Percentiles rank a stretch among this genome's conserved stretches.
phyloP scores from a whole-genome alignment of 2,329 filamentous ascomycete genomes.

The Trichoderma sp. region DNA sequence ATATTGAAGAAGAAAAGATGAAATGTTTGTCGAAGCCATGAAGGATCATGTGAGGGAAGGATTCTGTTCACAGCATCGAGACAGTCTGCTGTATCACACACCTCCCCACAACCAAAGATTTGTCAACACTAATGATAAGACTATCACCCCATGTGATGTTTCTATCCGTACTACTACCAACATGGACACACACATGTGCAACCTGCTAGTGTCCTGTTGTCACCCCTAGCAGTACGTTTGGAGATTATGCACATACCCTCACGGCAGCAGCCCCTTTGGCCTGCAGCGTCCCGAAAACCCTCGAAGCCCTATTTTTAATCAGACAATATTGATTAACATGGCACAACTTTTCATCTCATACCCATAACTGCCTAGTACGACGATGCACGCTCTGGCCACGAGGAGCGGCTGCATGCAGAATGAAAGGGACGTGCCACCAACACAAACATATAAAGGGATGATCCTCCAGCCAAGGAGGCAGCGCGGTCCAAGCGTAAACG shows the following conservation, averaged over 20 bases:
- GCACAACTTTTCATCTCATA: not conserved
- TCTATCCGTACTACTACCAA: not conserved
- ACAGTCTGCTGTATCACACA: not conserved
- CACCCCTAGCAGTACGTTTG: not conserved
- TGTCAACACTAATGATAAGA: not conserved
- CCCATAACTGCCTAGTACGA: not conserved
- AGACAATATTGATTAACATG: not conserved
- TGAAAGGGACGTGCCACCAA: not conserved
- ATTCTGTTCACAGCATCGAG: not conserved
- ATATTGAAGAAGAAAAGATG: not conserved
- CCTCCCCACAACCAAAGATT: not conserved
- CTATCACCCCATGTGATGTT: not conserved
- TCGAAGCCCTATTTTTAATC: not conserved
- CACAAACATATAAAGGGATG: not conserved
- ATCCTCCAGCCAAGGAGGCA: not conserved
- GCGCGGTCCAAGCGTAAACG: not conserved
- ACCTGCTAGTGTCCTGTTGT: not conserved
- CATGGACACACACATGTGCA: not conserved
- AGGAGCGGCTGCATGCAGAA: not conserved
- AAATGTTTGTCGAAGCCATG: not conserved
- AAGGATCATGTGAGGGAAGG: not conserved
- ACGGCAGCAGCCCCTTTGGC: not conserved
- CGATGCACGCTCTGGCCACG: not conserved
- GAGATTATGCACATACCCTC: not conserved
- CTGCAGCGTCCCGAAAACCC: not conserved